Base-by-base conservation (phyloP, 2,329 filamentous ascomycete genomes). In the Ceratocystis smalleyi region DNA sequence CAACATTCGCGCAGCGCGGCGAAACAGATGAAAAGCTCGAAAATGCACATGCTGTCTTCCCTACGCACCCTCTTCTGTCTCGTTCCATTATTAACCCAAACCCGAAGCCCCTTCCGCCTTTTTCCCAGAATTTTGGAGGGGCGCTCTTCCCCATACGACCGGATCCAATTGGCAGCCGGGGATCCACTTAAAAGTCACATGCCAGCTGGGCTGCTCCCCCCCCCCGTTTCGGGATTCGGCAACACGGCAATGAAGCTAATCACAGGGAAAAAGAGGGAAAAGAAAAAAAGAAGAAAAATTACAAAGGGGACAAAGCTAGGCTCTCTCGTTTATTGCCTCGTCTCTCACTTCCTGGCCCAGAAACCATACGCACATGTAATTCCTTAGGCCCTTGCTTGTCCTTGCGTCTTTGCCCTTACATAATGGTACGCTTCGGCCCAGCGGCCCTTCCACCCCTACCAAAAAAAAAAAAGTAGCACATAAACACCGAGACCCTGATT, bases 191-290 rank as follows among this genome's bases (percentile, higher is more conserved):
- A 45, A 17, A 59, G 40, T 47, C 51, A 59, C 62, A 63, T 63
- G 32, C 43, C 30, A 45, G 35, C 47, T 24, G 15, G 47, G 35
- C 55, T n/a, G 17, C 35, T 43, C 19, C 47, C 43, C 47, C 47
- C 19, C 47, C 43, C 47, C 47, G 47, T 51, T 15, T 51, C 47
- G 47, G 47, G 22, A 51, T 51, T 51, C 47, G 47, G 47, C 47
- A 47, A 43, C 43, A 57, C 47, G 35, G 32, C 27, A 54, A 63
- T 54, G 30, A 32, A 59, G 43, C 19, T 59, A 64, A 64, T 59
- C 30, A 19, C 0, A 40, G 10, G 35, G 35, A 54, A 55, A 57
- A 35, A 30, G 3, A 30, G 19, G n/a, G 5, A n/a, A n/a, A 49
- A 32, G n/a, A 19, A 60, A 22, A 22, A 60, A 61, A 43, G 27